Conservation (phyloP, 805 yeast species). For the Lachancea waltii region DNA sequence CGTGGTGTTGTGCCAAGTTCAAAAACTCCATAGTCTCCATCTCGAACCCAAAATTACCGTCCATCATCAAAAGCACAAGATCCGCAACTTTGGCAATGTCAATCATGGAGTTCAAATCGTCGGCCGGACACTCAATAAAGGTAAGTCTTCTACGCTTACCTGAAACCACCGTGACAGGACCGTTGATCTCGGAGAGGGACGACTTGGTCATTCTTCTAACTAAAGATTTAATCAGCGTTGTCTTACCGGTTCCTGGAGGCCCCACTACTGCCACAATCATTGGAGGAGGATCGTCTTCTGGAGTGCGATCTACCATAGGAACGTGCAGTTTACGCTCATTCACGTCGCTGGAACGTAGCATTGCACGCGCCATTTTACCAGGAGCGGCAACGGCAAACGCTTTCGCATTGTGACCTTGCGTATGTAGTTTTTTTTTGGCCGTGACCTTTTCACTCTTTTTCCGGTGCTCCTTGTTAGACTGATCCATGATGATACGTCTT, state of each 20-base stretch:
- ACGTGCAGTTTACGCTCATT: constrained; percentile 84
- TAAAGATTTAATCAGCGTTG: constrained; percentile 84
- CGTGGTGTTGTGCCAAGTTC: constrained; percentile 94
- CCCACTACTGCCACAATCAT: constrained; percentile 95
- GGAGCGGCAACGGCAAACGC: constrained; percentile 84
- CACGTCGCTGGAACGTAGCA: constrained; percentile 75
- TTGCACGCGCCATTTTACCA: constrained; percentile 75
- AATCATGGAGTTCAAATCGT: constrained; percentile 91
- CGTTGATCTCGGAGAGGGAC: constrained; percentile 76
- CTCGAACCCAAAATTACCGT: constrained; percentile 96
- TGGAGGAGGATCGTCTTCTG: constrained; percentile 97
- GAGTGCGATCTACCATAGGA: constrained; percentile 96
- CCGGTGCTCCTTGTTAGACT: constrained; percentile 79
- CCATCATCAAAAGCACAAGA: constrained; percentile 78
- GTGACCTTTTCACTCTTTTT: constrained; percentile 49
- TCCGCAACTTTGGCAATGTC: constrained; percentile 96
- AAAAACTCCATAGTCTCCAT: constrained; percentile 99
- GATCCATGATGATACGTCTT: constrained; percentile 36
- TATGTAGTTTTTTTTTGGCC: constrained; percentile 81
- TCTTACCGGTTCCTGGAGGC: constrained; percentile 97
- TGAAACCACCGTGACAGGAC: constrained; percentile 94
- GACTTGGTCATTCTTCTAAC: constrained; percentile 86
- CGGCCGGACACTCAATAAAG: constrained; percentile 78
- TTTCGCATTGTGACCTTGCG: constrained; percentile 78
- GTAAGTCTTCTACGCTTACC: constrained; percentile 92